Evolutionary conservation across 306 rosid genomes (phyloP), one percentile per base, ranked within the genome.

Genomic region (Mucuna pruriens): DNA sequence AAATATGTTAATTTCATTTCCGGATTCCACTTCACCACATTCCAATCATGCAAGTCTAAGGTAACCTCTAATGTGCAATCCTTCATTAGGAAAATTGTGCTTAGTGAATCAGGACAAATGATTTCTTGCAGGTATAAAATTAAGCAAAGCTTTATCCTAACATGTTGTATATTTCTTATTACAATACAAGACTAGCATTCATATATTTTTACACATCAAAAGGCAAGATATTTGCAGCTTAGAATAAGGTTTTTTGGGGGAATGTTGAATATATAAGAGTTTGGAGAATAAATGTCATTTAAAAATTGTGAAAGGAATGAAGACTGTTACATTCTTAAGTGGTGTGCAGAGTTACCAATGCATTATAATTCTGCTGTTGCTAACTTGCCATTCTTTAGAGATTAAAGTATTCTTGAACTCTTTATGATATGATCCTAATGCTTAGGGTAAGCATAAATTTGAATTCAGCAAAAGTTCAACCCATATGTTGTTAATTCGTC

Each of bases 1-100:
- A 63, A 16, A 76, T 51, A 62, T 4, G 49, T 33, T 74, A 36
- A 68, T 60, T 70, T 31, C 55, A 61, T 75, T 13, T 70, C 75
- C 54, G 16, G 54, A 61, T 75, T 63, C 54, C 64, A 49, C 33
- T 48, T 34, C 76, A 78, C 63, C 34, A 40, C 61, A 69, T 19
- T 62, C 31, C 42, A 80, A 40, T 61, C 39, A 42, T 11, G 44
- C n/a, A 31, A 26, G 55, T 66, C 70, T 7, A 78, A 54, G 64
- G 54, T 33, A 36, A 67, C 57, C 52, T 72, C 48, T 65, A 20
- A 31, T 0, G 46, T 77, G 54, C 19, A 55, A 19, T 34, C 36
- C 63, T 26, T 42, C 75, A 62, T 19, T 71, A 19, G 71, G 78
- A 51, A 58, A 51, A 65, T 45, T 25, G 23, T 9, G 45, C 12